Evolutionary conservation across 169 alveolate genomes (phyloP).

Genomic region (Plasmodium fragile): DNA sequence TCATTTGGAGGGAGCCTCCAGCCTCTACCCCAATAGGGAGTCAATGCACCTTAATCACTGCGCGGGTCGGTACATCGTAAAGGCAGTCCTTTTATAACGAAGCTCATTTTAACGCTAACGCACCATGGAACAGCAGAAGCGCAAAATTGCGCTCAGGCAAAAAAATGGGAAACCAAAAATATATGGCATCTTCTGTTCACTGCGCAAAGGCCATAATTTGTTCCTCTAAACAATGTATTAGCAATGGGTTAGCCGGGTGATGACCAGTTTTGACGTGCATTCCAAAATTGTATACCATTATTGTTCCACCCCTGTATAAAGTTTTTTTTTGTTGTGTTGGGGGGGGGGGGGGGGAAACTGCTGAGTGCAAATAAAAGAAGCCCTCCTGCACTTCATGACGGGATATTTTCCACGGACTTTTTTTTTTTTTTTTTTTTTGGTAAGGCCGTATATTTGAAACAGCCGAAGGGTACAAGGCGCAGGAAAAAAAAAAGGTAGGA

Average conservation of each 20-base stretch:
- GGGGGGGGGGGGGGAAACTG: neutral
- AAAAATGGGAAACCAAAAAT: neutral
- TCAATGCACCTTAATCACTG: neutral
- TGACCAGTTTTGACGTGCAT: neutral
- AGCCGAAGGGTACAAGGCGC: neutral
- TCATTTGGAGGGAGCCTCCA: neutral
- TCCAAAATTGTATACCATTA: neutral
- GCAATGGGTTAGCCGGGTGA: neutral
- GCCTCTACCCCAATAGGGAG: neutral
- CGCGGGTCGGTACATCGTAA: neutral
- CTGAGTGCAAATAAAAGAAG: neutral
- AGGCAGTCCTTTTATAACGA: neutral
- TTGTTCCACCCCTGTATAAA: neutral
- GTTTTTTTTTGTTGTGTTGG: neutral
- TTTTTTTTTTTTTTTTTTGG: neutral
- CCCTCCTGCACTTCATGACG: neutral
- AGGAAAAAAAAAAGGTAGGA: neutral
- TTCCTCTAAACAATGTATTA: neutral
- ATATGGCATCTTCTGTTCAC: neutral
- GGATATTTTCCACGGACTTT: neutral
- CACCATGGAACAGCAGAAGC: neutral
- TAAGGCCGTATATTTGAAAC: neutral
- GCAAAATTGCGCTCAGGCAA: neutral
- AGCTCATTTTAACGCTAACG: neutral
- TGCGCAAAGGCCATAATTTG: neutral